Base-by-base conservation (phyloP, 306 rosid species). In the Vicia sativa region DNA sequence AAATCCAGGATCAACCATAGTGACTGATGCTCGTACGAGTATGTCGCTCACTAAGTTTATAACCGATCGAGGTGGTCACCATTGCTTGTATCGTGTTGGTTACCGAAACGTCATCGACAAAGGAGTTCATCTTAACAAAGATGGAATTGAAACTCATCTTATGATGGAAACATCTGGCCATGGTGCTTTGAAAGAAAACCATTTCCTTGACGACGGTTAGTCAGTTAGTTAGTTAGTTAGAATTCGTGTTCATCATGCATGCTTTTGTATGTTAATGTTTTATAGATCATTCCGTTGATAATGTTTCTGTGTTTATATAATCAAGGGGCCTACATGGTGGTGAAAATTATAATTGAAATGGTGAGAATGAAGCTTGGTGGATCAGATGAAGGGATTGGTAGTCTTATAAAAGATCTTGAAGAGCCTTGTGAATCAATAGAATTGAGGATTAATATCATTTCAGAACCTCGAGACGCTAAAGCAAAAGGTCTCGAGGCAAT, bases 141-240 rank as follows among this genome's bases (percentile, higher is more conserved):
- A 82, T 1, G 96, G 96, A 11, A 70, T 90, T 64, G 91, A 90
- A 65, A 60, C 98, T 2, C 91, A 83, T 77, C 88, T 90, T 11
- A 90, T 86, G 98, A 90, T 92, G 90, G 96, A 92, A 74, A 90
- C 98, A 0, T 90, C 96, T 5, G 96, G 98, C 9, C 96, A 87
- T 37, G 96, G 98, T 46, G 96, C 98, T 60, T 88, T 92, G 9
- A 90, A 79, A 74, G 98, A 92, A 78, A 92, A 92, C 12, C 82
- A 85, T 78, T 90, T 87, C 80, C 95, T 92, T 54, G 98, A 92
- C 57, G 96, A 92, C 74, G 98, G 97, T 91, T 54, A 13, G 91
- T 72, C 29, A 10, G 58, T n/a, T n/a, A n/a, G 23, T 39, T 39
- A 39, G 4, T 42, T 43, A 43, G 55, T 49, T 49, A 49, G 2